These are phyloP conservation scores for Ceratocystis variospora DNA, from an alignment of 2,329 filamentous ascomycete species.

Conservation along the genomic window DNA sequence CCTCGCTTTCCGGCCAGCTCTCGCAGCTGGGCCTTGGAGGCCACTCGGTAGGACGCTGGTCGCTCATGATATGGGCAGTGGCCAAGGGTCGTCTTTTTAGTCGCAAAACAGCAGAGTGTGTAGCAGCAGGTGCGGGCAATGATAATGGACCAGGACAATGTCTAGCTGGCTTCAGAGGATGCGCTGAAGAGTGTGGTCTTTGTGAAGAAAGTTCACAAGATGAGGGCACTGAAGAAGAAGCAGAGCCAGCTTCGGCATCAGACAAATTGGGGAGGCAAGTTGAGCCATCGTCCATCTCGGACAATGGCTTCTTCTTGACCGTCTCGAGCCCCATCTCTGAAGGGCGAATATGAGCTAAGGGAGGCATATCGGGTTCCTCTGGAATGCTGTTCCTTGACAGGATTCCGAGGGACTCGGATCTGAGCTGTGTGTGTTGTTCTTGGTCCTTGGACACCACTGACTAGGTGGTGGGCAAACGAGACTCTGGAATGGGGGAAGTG, in stretches of 20 bases:
- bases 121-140: not conserved
- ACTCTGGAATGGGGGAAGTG: not conserved
- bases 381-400: slow-evolving; percentile 7
- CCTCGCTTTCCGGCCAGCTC: slow-evolving; percentile 8
- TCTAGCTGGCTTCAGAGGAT: not conserved
- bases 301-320: slow-evolving; percentile 16
- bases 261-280: not conserved
- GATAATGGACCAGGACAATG: not conserved
- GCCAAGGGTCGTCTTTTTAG: not conserved
- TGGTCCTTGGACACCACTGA: not conserved
- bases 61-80: slow-evolving; percentile 2
- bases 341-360: not conserved
- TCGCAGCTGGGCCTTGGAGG: slow-evolving; percentile 16
- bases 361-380: not conserved
- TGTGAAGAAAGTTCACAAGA: not conserved
- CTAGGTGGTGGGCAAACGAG: slow-evolving; percentile 1
- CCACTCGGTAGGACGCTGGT: slow-evolving; percentile 5
- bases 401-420: not conserved
- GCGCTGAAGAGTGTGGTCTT: not conserved
- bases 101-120: not conserved
- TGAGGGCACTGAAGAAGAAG: not conserved
- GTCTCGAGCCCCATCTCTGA: not conserved
- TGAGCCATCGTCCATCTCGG: slow-evolving; percentile 2
- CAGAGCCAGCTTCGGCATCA: not conserved
- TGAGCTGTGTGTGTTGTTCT: not conserved